These are phyloP conservation scores for Microthyrium microscopicum DNA, from an alignment of 2,329 filamentous ascomycete species.

Conservation along the genomic window DNA sequence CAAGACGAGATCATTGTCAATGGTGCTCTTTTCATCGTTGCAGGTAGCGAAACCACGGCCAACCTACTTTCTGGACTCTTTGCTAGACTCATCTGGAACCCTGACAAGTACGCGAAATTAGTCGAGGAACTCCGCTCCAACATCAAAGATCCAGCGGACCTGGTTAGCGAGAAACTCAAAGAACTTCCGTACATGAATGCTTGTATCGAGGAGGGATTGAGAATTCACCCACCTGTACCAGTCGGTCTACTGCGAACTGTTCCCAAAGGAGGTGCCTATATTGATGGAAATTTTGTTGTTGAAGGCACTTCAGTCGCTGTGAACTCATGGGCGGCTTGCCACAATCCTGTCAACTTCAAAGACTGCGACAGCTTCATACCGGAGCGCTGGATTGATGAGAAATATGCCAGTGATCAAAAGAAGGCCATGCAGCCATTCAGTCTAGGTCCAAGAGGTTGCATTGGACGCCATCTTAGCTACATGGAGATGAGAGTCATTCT, in stretches of 20 bases:
- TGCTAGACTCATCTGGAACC: conserved; percentile 7
- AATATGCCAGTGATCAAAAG: conserved; percentile 13
- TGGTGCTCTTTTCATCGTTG: conserved; percentile 12
- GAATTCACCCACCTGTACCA: conserved; percentile 29
- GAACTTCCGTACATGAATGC: conserved; percentile 26
- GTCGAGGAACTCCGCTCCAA: conserved; percentile 4
- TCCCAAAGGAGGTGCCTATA: conserved; percentile 6
- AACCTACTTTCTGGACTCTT: conserved; percentile 8
- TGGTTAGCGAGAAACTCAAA: conserved; percentile 5
- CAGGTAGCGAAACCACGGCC: conserved; percentile 9
- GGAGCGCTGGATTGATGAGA: conserved; percentile 19
- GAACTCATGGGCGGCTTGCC: conserved; percentile 13
- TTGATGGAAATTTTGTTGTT: conserved; percentile 6
- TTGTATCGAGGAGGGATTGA: conserved; percentile 29
- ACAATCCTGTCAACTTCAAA: conserved; percentile 14
- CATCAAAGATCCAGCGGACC: conserved; percentile 7
- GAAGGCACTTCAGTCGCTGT: conserved; percentile 12
- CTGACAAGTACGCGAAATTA: conserved; percentile 4
- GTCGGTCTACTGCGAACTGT: conserved; percentile 20
- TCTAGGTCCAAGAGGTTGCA: conserved; percentile 17
- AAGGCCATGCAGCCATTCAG: conserved; percentile 19
- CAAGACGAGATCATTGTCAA: conserved; percentile 8
- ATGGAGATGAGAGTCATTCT: conserved; percentile 18
- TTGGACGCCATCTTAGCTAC: conserved; percentile 18
- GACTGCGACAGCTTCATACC: conserved; percentile 19